Evolutionary conservation across 1,139 yeast species (phyloP).

Genomic region (Candida labiduridarum): DNA sequence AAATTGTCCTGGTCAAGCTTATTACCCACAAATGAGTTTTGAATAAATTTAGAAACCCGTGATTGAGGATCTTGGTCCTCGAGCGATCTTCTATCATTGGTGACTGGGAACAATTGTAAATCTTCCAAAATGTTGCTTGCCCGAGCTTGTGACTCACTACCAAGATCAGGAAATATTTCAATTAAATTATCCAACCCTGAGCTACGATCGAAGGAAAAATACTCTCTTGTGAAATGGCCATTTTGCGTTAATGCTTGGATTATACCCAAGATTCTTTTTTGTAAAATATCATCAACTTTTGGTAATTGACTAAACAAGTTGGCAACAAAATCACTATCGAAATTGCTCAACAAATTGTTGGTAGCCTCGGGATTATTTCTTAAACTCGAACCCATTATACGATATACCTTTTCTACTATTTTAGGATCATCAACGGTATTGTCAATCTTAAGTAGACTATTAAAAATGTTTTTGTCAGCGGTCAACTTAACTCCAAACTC

Average conservation of each 20-base stretch:
- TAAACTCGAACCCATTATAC: constrained; percentile 58
- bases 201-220: constrained; percentile 23
- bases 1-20: constrained; percentile 35
- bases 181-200: constrained; percentile 31
- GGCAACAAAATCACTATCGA: constrained; percentile 17
- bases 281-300: constrained; percentile 30
- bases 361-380: constrained; percentile 77
- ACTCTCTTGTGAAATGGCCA: constrained; percentile 27
- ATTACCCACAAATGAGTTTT: constrained; percentile 25
- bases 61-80: constrained; percentile 24
- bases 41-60: constrained; percentile 34
- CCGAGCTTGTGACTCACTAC: constrained; percentile 32
- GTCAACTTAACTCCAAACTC: constrained; percentile 58
- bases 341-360: constrained; percentile 20
- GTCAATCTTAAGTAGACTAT: constrained; percentile 20
- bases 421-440: constrained; percentile 11
- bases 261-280: constrained; percentile 52
- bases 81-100: constrained; percentile 25
- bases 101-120: constrained; percentile 23
- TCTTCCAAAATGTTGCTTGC: constrained; percentile 47
- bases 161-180: constrained; percentile 29
- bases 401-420: constrained; percentile 47
- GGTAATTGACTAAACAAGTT: constrained; percentile 22
- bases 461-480: constrained; percentile 20
- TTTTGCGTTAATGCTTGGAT: constrained; percentile 44